phyloP scores from a whole-genome alignment of 352 stramenopile genomes.

The Phytophthora palmivora region DNA sequence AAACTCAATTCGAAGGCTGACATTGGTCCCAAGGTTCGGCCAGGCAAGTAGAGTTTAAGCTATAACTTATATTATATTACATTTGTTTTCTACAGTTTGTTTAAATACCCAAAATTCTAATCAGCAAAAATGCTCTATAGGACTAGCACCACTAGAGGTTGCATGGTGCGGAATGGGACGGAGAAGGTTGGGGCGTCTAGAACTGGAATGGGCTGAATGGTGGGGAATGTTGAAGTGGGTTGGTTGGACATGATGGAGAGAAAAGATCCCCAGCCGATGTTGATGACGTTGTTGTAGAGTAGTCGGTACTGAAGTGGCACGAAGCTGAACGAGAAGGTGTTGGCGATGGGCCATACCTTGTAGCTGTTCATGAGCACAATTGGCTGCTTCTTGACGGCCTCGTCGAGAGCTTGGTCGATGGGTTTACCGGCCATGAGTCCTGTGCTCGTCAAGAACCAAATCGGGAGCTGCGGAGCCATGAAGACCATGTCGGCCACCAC shows the following conservation, averaged over 20 bases:
- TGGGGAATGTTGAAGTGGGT: conserved; percentile 7
- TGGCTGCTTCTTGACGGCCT: conserved; percentile 32
- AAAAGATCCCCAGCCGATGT: conserved; percentile 42
- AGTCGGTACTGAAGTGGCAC: conserved; percentile 43
- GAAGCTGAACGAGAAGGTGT: conserved; percentile 42
- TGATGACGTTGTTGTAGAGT: conserved; percentile 38
- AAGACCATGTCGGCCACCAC: conserved; percentile 42
- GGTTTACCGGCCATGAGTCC: conserved; percentile 33
- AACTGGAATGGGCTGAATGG: neutral
- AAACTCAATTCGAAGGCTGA: too few species aligned
- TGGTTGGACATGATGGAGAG: conserved; percentile 38
- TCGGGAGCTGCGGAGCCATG: conserved; percentile 35
- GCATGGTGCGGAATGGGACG: too few species aligned
- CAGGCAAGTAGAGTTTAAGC: too few species aligned
- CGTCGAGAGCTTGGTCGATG: conserved; percentile 23
- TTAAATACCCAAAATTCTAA: too few species aligned
- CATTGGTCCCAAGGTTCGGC: too few species aligned
- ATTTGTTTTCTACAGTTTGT: too few species aligned
- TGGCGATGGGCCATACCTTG: conserved; percentile 42
- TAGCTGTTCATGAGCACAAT: conserved; percentile 41
- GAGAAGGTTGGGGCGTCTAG: too few species aligned
- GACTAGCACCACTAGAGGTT: too few species aligned
- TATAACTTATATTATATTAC: too few species aligned
- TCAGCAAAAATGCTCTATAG: too few species aligned
- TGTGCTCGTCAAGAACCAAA: conserved; percentile 45